Conservation (phyloP, 352 stramenopile species). For the Phytopythium mirpurense region DNA sequence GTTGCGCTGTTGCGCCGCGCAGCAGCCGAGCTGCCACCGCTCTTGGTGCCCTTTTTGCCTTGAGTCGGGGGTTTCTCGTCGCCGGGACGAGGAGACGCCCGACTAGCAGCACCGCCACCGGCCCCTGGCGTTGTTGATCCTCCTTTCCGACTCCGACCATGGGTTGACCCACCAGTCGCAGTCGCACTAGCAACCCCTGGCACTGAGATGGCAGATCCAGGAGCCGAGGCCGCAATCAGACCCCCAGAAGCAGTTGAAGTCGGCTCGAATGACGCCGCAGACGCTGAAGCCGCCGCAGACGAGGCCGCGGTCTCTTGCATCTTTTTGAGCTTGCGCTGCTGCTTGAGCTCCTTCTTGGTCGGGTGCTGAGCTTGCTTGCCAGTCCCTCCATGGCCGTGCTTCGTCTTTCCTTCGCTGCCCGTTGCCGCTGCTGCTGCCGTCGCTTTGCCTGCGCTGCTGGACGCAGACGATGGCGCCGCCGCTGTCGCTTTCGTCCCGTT, state of each 20-base stretch:
- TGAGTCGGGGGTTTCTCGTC: constrained; percentile 31
- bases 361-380: constrained; percentile 9
- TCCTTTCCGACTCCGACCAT: background rate
- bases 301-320: constrained; percentile 30
- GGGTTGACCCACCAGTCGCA: background rate
- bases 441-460: background rate
- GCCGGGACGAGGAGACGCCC: constrained; percentile 15
- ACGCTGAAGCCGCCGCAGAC: background rate
- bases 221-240: background rate
- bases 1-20: constrained; percentile 9
- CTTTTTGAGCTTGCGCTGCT: constrained; percentile 69
- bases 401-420: constrained; percentile 9
- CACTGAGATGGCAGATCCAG: background rate
- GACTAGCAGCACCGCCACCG: constrained; percentile 3
- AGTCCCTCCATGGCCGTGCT: constrained; percentile 10
- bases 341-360: constrained; percentile 72
- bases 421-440: too few species aligned
- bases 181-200: background rate
- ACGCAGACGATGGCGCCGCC: background rate
- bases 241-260: background rate
- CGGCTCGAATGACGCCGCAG: background rate
- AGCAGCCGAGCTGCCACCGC: constrained; percentile 17
- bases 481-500: background rate
- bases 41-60: constrained; percentile 40
- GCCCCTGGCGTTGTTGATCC: background rate